Conservation (phyloP, 108 stramenopile species). For the Schizochytrium sp. region DNA sequence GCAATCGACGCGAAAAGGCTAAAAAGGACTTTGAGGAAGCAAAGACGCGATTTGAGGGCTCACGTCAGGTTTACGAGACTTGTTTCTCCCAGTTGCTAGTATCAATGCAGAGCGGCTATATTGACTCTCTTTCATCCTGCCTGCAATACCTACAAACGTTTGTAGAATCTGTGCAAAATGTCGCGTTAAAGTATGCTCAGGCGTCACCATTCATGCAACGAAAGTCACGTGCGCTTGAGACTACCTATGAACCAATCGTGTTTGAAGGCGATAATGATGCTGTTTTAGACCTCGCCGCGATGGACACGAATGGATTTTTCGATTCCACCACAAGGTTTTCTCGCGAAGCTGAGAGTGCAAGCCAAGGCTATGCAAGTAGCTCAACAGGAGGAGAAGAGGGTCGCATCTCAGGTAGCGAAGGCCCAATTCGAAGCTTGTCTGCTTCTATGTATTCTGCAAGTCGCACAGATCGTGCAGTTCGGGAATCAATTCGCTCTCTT, state of each 20-base stretch:
- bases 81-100: slow-evolving; percentile 42
- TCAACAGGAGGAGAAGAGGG: not conserved
- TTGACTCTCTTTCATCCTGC: slow-evolving; percentile 20
- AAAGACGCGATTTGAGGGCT: not conserved
- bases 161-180: not conserved
- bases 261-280: slow-evolving; percentile 49
- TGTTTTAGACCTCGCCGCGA: slow-evolving; percentile 43
- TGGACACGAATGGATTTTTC: slow-evolving; percentile 56
- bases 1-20: not conserved
- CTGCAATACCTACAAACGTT: slow-evolving; percentile 19
- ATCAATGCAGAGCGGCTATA: slow-evolving; percentile 29
- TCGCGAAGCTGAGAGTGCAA: not conserved
- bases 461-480: not conserved
- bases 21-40: not conserved
- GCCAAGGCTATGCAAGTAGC: not conserved
- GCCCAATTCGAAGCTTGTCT: not conserved
- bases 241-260: slow-evolving; percentile 41
- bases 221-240: not conserved
- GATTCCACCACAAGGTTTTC: not conserved
- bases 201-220: slow-evolving; percentile 3
- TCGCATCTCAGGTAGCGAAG: not conserved
- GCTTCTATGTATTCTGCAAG: not conserved
- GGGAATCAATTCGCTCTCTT: not conserved
- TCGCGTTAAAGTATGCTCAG: not conserved
- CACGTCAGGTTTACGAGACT: slow-evolving; percentile 7